Conservation (phyloP, 805 yeast genomes). For the Soucietia sequanensis region DNA sequence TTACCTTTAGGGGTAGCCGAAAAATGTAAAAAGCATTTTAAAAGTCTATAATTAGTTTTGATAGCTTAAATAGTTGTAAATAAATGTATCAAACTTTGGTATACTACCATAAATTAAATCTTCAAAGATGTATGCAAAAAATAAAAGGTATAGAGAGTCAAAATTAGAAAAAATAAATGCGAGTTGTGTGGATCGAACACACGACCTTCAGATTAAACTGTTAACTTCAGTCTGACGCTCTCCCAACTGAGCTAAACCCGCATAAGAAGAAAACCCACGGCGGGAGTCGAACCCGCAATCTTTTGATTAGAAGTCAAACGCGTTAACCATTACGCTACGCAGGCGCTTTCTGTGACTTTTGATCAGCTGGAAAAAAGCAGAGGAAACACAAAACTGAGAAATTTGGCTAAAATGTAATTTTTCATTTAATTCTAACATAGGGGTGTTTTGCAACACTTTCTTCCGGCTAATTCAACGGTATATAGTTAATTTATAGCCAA, state of each 20-base stretch:
- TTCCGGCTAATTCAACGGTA: too few relatives aligned
- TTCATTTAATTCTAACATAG: too few relatives aligned
- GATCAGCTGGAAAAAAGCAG: too few relatives aligned
- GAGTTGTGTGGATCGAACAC: slow-evolving; percentile 84
- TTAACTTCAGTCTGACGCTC: slow-evolving; percentile 37
- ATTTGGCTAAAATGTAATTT: too few relatives aligned
- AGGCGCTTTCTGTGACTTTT: slow-evolving; percentile 27
- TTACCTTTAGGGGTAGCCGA: slow-evolving; percentile 47
- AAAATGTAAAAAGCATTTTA: slow-evolving; percentile 14
- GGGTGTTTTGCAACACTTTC: too few relatives aligned
- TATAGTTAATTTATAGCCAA: too few relatives aligned
- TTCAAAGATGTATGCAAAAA: background rate
- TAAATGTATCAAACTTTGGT: background rate
- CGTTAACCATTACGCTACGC: slow-evolving; percentile 68
- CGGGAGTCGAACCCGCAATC: slow-evolving; percentile 66
- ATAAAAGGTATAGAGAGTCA: background rate
- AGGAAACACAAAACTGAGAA: too few relatives aligned
- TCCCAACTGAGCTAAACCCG: slow-evolving; percentile 39
- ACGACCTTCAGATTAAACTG: slow-evolving; percentile 72
- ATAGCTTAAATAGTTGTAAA: background rate
- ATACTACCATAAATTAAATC: background rate
- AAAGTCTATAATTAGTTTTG: background rate
- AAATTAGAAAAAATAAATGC: slow-evolving; percentile 34
- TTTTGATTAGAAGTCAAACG: slow-evolving; percentile 67
- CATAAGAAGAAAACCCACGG: slow-evolving; percentile 34